Base-by-base conservation (phyloP, 257 asterid genomes). In the Petrea volubilis region DNA sequence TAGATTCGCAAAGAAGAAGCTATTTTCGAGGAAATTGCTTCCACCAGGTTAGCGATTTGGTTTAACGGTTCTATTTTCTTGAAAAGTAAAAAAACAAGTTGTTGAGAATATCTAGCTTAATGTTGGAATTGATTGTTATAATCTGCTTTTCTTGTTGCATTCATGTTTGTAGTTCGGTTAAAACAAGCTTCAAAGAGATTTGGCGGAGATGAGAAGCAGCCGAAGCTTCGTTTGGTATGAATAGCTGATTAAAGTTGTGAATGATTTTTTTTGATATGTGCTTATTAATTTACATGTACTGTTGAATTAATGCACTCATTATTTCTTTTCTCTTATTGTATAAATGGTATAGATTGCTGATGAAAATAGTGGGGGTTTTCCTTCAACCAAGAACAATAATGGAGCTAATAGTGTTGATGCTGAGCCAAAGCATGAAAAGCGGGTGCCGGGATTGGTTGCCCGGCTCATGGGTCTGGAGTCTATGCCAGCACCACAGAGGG, bases 401-500 rank as follows among this genome's bases (percentile, higher is more conserved):
- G 88, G 80, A 51, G 68, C 12, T 29, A 24, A 59, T 59, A 72
- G 21, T 77, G 75, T 17, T 29, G 85, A 76, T 62, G 13, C 50
- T 57, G 93, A 76, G 46, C 80, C 71, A 58, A 84, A 77, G 53
- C 79, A 73, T 9, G 93, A 87, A 51, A 83, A 68, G 78, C 84
- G 92, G 64, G 77, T 83, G 1, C 99, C 99, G 4, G 82, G 96
- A 10, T 75, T 92, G 86, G 91, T 95, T 70, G 99, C 98, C 36
- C 80, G 96, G 84, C 98, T 95, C 71, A 95, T 95, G 99, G 99
- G 98, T 5, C 76, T 95, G 79, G 99, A 95, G 12, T 87, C 96
- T 21, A 84, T 95, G 88, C 99, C 99, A 0, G 74, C 87, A 14
- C 68, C 63, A 27, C 86, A 82, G 9, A 52, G 76, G n/a, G 87